Percentiles rank a stretch among this genome's conserved stretches.
These are phyloP conservation scores for Agaricus sinodeliciosus DNA, from an alignment of 768 basidiomycete genomes.

Conservation along the genomic window DNA sequence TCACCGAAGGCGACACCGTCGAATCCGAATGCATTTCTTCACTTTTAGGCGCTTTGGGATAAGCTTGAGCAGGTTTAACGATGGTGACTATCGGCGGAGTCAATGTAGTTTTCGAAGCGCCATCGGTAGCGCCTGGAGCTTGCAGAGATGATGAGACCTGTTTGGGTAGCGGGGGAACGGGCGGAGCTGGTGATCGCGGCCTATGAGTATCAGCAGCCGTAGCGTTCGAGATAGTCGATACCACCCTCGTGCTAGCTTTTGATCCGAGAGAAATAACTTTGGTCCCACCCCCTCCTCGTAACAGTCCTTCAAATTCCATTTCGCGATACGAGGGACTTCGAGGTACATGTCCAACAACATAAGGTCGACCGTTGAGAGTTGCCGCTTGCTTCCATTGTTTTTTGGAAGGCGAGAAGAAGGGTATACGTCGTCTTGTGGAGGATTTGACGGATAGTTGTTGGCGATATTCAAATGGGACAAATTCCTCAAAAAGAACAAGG, in stretches of 20 bases:
- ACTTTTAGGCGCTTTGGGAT: slow-evolving; percentile 22
- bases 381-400: slow-evolving; percentile 77
- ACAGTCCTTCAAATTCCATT: slow-evolving; percentile 73
- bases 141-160: slow-evolving; percentile 9
- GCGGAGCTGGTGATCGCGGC: slow-evolving; percentile 12
- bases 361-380: slow-evolving; percentile 76
- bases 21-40: slow-evolving; percentile 30
- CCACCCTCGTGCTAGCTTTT: slow-evolving; percentile 18
- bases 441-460: slow-evolving; percentile 61
- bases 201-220: slow-evolving; percentile 6
- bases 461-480: slow-evolving; percentile 83
- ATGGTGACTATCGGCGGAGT: slow-evolving; percentile 3
- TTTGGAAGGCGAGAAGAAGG: slow-evolving; percentile 53
- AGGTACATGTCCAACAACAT: slow-evolving; percentile 56
- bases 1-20: slow-evolving; percentile 26
- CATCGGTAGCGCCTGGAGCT: not conserved
- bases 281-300: slow-evolving; percentile 45
- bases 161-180: slow-evolving; percentile 16
- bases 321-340: slow-evolving; percentile 50
- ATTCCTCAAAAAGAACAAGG: slow-evolving; percentile 87
- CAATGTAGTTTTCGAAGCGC: not conserved
- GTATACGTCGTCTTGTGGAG: slow-evolving; percentile 52
- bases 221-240: slow-evolving; percentile 11
- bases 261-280: slow-evolving; percentile 36
- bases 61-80: slow-evolving; percentile 16